phyloP scores from a whole-genome alignment of 805 yeast genomes.

The Maudiozyma pseudohumilis region DNA sequence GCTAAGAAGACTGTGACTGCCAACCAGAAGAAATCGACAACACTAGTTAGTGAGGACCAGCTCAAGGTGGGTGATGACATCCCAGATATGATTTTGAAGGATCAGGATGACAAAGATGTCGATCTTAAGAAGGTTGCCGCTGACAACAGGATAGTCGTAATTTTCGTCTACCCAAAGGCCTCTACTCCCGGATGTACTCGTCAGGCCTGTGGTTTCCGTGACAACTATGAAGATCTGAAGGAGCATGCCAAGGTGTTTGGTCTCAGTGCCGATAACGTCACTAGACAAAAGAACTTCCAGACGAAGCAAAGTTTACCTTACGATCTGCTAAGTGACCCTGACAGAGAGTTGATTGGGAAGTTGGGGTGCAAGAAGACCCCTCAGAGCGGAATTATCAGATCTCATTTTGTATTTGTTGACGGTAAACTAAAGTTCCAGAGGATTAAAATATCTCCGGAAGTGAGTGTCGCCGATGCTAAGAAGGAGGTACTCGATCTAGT shows the following conservation, averaged over 20 bases:
- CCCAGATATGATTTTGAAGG: slow-evolving; percentile 52
- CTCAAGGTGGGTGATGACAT: slow-evolving; percentile 50
- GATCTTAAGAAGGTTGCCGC: slow-evolving; percentile 35
- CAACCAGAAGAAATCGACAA: slow-evolving; percentile 1
- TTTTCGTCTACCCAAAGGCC: slow-evolving; percentile 83
- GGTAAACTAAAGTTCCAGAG: slow-evolving; percentile 47
- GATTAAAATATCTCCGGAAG: slow-evolving; percentile 40
- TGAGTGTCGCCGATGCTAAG: slow-evolving; percentile 50
- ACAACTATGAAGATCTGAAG: slow-evolving; percentile 37
- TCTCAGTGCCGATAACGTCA: slow-evolving; percentile 70
- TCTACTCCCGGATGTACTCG: slow-evolving; percentile 94
- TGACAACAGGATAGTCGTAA: slow-evolving; percentile 38
- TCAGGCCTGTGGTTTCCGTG: slow-evolving; percentile 85
- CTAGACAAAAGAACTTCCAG: slow-evolving; percentile 67
- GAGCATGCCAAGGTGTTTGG: slow-evolving; percentile 55
- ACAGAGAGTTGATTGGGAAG: slow-evolving; percentile 52
- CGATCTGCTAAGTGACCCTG: slow-evolving; percentile 68
- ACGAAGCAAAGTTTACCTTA: slow-evolving; percentile 65
- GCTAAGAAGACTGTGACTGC: background rate
- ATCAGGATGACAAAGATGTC: slow-evolving; percentile 62
- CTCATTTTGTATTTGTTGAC: slow-evolving; percentile 84
- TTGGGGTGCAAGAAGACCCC: slow-evolving; percentile 82
- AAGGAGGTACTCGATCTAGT: slow-evolving; percentile 41
- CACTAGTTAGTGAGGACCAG: slow-evolving; percentile 8
- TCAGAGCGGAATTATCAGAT: slow-evolving; percentile 60